Evolutionary conservation across 495 filamentous ascomycete genomes (phyloP).

Genomic region (Letharia columbiana): DNA sequence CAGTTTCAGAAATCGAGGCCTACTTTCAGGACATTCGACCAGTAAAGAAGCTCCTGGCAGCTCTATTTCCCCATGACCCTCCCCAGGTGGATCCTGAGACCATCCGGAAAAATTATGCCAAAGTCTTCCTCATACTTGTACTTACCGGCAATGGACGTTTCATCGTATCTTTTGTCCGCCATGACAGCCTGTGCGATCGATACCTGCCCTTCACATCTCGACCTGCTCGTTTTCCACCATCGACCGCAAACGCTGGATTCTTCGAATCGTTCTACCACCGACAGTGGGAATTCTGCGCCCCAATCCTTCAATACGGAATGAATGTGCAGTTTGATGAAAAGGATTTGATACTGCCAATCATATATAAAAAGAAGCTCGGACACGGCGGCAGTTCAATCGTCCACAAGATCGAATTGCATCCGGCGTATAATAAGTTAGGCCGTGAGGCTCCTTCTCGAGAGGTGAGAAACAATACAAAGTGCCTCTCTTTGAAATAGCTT

Average conservation of each 20-base stretch:
- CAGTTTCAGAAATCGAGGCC: not conserved
- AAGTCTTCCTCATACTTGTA: conserved; percentile 20
- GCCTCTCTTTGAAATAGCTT: not conserved
- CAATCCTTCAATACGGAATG: conserved; percentile 17
- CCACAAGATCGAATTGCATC: conserved; percentile 16
- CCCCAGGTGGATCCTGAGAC: not conserved
- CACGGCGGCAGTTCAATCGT: conserved; percentile 16
- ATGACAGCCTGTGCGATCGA: conserved; percentile 11
- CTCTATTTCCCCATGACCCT: not conserved
- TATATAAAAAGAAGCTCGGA: conserved; percentile 2
- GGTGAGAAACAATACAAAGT: too few species aligned
- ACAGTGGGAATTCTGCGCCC: conserved; percentile 23
- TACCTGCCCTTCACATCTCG: conserved; percentile 11
- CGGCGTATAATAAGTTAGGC: conserved; percentile 17
- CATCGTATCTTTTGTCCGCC: conserved; percentile 15
- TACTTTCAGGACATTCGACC: conserved; percentile 2
- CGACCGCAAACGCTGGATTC: not conserved
- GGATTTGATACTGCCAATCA: conserved; percentile 19
- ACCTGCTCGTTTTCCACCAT: conserved; percentile 13
- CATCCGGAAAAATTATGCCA: conserved; percentile 15
- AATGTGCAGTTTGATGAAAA: not conserved
- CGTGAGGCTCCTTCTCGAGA: not conserved
- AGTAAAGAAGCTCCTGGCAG: conserved; percentile 7
- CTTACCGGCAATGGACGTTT: conserved; percentile 8
- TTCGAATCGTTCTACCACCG: conserved; percentile 6